Percentiles rank a stretch among this genome's conserved stretches.
Evolutionary conservation across 306 rosid genomes (phyloP).

Genomic region (Hippophae rhamnoides): DNA sequence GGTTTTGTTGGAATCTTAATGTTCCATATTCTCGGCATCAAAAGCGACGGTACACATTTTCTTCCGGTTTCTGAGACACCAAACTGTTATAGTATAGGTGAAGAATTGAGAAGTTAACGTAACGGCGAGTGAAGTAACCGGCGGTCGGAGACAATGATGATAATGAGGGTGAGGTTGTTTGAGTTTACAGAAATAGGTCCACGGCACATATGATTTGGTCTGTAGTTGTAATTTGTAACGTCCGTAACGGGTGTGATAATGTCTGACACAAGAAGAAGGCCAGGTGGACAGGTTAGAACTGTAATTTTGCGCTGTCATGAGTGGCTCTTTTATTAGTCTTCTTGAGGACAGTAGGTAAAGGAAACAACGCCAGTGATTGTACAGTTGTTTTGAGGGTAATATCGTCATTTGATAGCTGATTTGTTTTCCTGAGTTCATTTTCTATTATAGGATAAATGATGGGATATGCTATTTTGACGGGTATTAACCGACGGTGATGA

Average conservation of each 20-base stretch:
- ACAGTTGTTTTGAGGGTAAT: too few species aligned
- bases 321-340: constrained; percentile 16
- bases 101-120: background rate
- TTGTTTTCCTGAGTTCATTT: too few species aligned
- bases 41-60: background rate
- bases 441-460: too few species aligned
- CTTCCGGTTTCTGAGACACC: background rate
- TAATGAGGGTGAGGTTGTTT: background rate
- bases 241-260: constrained; percentile 10
- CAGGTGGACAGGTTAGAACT: constrained; percentile 20
- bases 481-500: too few species aligned
- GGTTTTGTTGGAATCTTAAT: background rate
- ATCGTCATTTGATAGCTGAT: too few species aligned
- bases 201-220: background rate
- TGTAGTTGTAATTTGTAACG: background rate
- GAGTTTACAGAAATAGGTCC: constrained; percentile 12
- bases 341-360: too few species aligned
- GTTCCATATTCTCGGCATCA: constrained; percentile 6
- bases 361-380: too few species aligned
- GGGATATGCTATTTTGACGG: too few species aligned
- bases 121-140: too few species aligned
- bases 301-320: constrained; percentile 31
- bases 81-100: background rate
- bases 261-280: constrained; percentile 1
- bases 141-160: too few species aligned